Conservation (phyloP, 805 yeast genomes). For the Zygotorulaspora florentina region DNA sequence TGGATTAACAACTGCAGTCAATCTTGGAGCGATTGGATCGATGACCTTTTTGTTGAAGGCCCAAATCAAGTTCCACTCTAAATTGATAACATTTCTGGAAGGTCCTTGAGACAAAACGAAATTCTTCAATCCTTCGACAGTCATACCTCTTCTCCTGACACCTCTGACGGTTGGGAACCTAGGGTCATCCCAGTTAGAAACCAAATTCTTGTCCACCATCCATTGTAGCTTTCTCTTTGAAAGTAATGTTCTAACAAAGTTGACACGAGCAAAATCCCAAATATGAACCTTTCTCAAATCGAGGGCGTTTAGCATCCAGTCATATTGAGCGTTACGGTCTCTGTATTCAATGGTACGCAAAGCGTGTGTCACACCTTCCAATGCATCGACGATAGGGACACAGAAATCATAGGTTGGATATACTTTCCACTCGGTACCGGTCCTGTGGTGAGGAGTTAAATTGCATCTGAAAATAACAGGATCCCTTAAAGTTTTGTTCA, state of each 20-base stretch:
- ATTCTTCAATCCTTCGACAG: slow-evolving; percentile 93
- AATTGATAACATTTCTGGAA: slow-evolving; percentile 90
- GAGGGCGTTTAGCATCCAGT: slow-evolving; percentile 86
- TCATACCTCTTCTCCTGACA: slow-evolving; percentile 99
- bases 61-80: slow-evolving; percentile 98
- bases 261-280: slow-evolving; percentile 98
- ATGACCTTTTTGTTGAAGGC: slow-evolving; percentile 94
- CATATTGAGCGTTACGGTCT: slow-evolving; percentile 97
- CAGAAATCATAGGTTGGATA: slow-evolving; percentile 99
- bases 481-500: slow-evolving; percentile 93
- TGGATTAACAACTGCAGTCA: slow-evolving; percentile 74
- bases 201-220: slow-evolving; percentile 92
- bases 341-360: slow-evolving; percentile 97
- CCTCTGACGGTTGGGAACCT: slow-evolving; percentile 99
- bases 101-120: slow-evolving; percentile 97
- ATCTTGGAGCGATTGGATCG: slow-evolving; percentile 96
- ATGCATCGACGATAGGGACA: slow-evolving; percentile 91
- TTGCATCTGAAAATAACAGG: slow-evolving; percentile 98
- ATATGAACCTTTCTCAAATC: slow-evolving; percentile 86
- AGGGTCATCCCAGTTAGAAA: slow-evolving; percentile 97
- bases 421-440: slow-evolving; percentile 89
- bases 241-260: slow-evolving; percentile 90
- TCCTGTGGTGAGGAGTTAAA: slow-evolving; percentile 96
- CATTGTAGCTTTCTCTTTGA: slow-evolving; percentile 98
- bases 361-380: slow-evolving; percentile 98